phyloP scores from a whole-genome alignment of 192 early-diverging fungal genomes.

The Allomyces macrogynus region DNA sequence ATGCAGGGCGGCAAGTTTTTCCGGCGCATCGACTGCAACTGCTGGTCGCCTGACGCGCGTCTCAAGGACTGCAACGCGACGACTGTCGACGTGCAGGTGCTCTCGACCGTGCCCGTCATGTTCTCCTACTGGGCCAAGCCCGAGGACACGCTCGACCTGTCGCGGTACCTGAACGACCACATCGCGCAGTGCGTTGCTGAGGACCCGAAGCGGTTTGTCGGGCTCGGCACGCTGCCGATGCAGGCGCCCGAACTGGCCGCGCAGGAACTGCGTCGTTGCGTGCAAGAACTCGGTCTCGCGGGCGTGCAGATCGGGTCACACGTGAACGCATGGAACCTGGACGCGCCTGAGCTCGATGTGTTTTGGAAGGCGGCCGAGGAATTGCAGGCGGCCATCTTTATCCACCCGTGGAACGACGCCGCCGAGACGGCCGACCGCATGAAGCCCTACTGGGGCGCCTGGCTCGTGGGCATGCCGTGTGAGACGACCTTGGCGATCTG shows the following conservation, averaged over 20 bases:
- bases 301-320: slow-evolving; percentile 47
- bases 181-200: slow-evolving; percentile 33
- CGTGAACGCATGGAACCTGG: slow-evolving; percentile 44
- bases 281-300: slow-evolving; percentile 34
- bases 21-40: slow-evolving; percentile 43
- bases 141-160: slow-evolving; percentile 32
- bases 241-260: slow-evolving; percentile 41
- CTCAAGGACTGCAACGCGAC: slow-evolving; percentile 29
- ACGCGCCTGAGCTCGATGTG: slow-evolving; percentile 40
- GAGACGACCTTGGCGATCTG: slow-evolving; percentile 47
- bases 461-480: slow-evolving; percentile 37
- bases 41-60: slow-evolving; percentile 39
- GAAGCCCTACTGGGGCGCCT: slow-evolving; percentile 1
- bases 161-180: slow-evolving; percentile 31
- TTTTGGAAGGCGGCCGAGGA: slow-evolving; percentile 47
- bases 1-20: slow-evolving; percentile 48
- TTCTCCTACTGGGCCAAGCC: slow-evolving; percentile 32
- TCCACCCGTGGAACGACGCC: slow-evolving; percentile 49
- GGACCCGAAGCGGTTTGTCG: slow-evolving; percentile 37
- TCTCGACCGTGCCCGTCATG: slow-evolving; percentile 45
- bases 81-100: slow-evolving; percentile 35
- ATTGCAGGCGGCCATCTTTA: slow-evolving; percentile 34
- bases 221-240: slow-evolving; percentile 46
- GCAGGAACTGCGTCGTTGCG: slow-evolving; percentile 36
- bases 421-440: slow-evolving; percentile 8